These are phyloP conservation scores for Globisporangium orthogonon DNA, from an alignment of 352 stramenopile genomes.

Conservation along the genomic window DNA sequence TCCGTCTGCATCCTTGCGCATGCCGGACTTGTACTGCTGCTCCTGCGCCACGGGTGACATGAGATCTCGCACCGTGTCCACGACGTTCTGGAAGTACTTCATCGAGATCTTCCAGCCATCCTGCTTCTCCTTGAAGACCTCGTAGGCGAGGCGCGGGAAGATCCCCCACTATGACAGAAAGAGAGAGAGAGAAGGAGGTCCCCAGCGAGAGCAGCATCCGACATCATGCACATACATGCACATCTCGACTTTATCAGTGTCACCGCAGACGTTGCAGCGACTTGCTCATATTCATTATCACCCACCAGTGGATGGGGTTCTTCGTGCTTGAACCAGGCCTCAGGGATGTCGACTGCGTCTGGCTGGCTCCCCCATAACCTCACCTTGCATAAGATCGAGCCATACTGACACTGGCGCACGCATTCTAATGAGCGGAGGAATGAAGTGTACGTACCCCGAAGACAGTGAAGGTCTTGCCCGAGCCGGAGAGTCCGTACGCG, in stretches of 20 bases:
- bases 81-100: constrained; percentile 97
- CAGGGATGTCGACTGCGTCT: constrained; percentile 89
- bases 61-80: constrained; percentile 93
- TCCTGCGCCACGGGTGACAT: constrained; percentile 92
- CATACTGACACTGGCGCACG: no score
- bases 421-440: not conserved
- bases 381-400: not conserved
- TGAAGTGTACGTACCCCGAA: constrained; percentile 53
- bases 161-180: constrained; percentile 70
- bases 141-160: constrained; percentile 90
- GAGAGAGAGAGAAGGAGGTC: not conserved
- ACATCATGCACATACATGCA: not conserved
- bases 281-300: not conserved
- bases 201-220: not conserved
- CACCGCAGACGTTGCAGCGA: not conserved
- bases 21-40: constrained; percentile 93
- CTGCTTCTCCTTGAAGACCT: constrained; percentile 92
- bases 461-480: constrained; percentile 92
- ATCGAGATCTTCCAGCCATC: constrained; percentile 96
- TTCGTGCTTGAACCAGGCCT: constrained; percentile 93
- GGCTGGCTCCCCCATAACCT: constrained; percentile 24
- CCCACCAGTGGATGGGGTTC: constrained; percentile 69
- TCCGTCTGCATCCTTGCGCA: constrained; percentile 91
- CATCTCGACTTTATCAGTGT: no score
- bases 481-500: constrained; percentile 89